Evolutionary conservation across 1,284 basidiomycete species (phyloP), one percentile per base, ranked within the genome.

Genomic region (Hypsizygus ulmarius): DNA sequence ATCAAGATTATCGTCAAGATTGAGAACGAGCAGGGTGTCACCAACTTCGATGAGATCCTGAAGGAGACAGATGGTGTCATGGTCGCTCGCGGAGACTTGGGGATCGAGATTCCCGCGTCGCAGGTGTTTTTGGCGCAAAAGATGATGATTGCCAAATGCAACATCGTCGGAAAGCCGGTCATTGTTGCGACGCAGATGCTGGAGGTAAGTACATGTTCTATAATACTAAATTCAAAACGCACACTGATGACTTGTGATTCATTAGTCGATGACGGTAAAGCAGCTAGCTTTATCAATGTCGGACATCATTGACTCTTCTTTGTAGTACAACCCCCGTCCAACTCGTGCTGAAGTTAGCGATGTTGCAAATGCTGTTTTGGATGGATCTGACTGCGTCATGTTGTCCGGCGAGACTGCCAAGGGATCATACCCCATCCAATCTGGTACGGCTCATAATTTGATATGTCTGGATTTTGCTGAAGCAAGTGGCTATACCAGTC

Each of bases 171-270:
- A 62, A 97, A 99, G 78, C 95, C 97, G 44, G 91, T 93, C 64
- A 99, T 99, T 65, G 97, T 97, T 60, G 97, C 97, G 15, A 99
- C 97, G 14, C 97, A 99, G 73, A 99, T 99, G 97, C 87, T 99
- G 60, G 97, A 99, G 79, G 88, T 89, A 60, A 62, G 78, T 66
- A 48, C 45, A 36, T 47, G 34, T 39, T 45, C 45, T 43, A 46
- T 8, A 39, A 16, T 38, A 27, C 36, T 44, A 3, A 21, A 12
- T 5, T 33, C 5, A 25, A 3, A 18, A 12, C 11, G 27, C 28
- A 49, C 50, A 57, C 49, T 59, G 41, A 57, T 33, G 14, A 15
- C 39, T n/a, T 43, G 29, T 39, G 33, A 38, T 43, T 44, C 41
- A n/a, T 9, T 60, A 89, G 87, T 95, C 93, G 9, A 97, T 96